Percentiles rank a stretch among this genome's conserved stretches.
Evolutionary conservation across 2,329 filamentous ascomycete genomes (phyloP).

Genomic region (Aureobasidium sp.): DNA sequence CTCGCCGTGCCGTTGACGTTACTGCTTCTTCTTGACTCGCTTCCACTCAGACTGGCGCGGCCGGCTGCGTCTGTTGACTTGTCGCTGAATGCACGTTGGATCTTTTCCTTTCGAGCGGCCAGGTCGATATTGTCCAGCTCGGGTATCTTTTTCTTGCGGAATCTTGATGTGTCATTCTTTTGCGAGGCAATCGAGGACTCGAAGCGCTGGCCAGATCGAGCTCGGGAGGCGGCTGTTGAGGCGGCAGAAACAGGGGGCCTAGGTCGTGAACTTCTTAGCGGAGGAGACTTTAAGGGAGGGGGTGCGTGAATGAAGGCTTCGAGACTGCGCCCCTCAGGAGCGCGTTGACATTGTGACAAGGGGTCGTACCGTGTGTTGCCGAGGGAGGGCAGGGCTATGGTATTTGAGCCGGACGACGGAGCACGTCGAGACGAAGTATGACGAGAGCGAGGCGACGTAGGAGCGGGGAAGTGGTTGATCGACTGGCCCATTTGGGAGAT

Average conservation of each 20-base stretch:
- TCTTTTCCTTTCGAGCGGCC: constrained; percentile 70
- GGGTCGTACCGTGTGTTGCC: constrained; percentile 30
- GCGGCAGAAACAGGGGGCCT: constrained; percentile 69
- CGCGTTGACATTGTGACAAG: constrained; percentile 34
- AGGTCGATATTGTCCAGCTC: constrained; percentile 74
- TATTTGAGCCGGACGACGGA: constrained; percentile 20
- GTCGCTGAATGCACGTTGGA: constrained; percentile 77
- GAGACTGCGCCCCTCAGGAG: constrained; percentile 34
- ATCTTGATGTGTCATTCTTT: constrained; percentile 16
- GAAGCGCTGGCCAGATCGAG: constrained; percentile 56
- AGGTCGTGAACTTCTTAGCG: constrained; percentile 73
- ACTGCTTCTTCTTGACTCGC: constrained; percentile 2
- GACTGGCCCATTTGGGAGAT: constrained; percentile 10
- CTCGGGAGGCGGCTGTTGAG: constrained; percentile 63
- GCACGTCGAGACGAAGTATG: neutral
- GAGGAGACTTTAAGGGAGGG: constrained; percentile 66
- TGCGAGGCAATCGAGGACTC: constrained; percentile 13
- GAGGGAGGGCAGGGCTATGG: constrained; percentile 19
- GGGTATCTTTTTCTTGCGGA: constrained; percentile 38
- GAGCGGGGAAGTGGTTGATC: constrained; percentile 12
- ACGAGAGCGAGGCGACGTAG: neutral
- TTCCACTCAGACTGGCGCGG: constrained; percentile 25
- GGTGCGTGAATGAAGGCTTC: constrained; percentile 68
- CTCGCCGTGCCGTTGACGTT: neutral
- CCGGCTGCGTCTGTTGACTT: constrained; percentile 38